Evolutionary conservation across 371 early-diverging fungal species (phyloP), one percentile per base, ranked within the genome.

Genomic region (Mortierella sp.): DNA sequence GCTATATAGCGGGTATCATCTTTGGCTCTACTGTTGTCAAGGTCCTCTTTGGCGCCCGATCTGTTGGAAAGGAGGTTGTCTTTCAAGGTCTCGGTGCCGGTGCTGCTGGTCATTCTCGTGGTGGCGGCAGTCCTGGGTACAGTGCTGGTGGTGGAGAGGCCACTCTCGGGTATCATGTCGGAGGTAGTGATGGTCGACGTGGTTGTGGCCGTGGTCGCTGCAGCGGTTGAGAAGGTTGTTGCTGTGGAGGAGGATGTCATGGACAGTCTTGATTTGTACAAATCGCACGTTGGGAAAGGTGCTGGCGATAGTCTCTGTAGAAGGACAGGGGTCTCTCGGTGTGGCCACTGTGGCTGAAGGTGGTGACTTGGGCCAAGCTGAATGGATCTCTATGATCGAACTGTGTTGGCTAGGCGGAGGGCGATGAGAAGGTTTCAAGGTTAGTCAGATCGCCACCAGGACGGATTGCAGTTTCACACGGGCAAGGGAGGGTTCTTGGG

Each of bases 161-260:
- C n/a, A 50, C 27, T 30, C 10, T 54, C 55, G 43, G 71, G 64
- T 63, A 64, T 58, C 69, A 68, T 64, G 45, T 28, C 26, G 39
- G 52, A 43, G 19, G 61, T 49, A 28, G 56, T 23, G 31, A 63
- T 23, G 8, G 55, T 51, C 19, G 42, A n/a, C 4, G 46, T 19
- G 26, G 63, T 42, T 30, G 61, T 30, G 34, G 64, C 18, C 1
- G 49, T 56, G 39, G 57, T 56, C 0, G 55, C 49, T 13, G 50
- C 26, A 19, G 59, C 47, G 14, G 63, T 62, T n/a, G 54, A 46
- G 21, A 46, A 57, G 16, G 47, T 39, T 39, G 48, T 42, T 52
- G 28, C 13, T n/a, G 50, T 51, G 4, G 19, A 27, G 0, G 12
- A 45, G 16, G 26, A 42, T 28, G 52, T 50, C 51, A 50, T 50